phyloP scores from a whole-genome alignment of 768 basidiomycete genomes.

The Termitomyces sp. region DNA sequence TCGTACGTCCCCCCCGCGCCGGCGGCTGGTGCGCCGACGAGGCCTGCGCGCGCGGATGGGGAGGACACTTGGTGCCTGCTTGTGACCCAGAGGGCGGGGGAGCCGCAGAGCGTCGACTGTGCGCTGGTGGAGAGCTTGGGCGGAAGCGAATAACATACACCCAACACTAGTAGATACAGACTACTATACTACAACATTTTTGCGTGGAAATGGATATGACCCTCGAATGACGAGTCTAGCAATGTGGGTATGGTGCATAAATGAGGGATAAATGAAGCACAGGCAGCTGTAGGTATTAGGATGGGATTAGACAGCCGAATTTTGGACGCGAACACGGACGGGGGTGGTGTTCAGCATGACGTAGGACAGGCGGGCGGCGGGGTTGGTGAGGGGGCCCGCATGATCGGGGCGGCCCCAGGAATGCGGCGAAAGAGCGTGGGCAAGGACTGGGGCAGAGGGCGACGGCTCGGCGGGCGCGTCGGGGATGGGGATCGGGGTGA shows the following conservation, averaged over 20 bases:
- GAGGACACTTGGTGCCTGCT: constrained; percentile 51
- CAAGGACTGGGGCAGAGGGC: constrained; percentile 28
- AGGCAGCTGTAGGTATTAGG: constrained; percentile 3
- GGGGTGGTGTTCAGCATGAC: constrained; percentile 44
- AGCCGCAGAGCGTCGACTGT: constrained; percentile 25
- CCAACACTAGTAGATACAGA: constrained; percentile 12
- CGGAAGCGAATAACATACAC: constrained; percentile 11
- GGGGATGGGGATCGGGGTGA: constrained; percentile 46
- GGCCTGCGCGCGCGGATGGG: constrained; percentile 41
- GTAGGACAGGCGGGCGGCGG: constrained; percentile 52
- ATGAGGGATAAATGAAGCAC: constrained; percentile 5
- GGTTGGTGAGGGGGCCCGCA: constrained; percentile 53
- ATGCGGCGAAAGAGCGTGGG: no score
- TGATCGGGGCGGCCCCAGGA: no score
- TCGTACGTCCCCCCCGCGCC: constrained; percentile 31
- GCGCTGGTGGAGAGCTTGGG: constrained; percentile 22
- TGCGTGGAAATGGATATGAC: constrained; percentile 8
- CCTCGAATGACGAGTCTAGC: neutral
- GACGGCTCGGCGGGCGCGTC: constrained; percentile 31
- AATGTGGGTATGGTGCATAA: constrained; percentile 10
- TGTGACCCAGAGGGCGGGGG: constrained; percentile 18
- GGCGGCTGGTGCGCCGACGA: constrained; percentile 22
- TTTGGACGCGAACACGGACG: constrained; percentile 39
- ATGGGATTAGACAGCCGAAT: constrained; percentile 26
- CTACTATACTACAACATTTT: constrained; percentile 8